These are phyloP conservation scores for Macrophomina phaseolina DNA, from an alignment of 2,329 filamentous ascomycete species.

Conservation along the genomic window DNA sequence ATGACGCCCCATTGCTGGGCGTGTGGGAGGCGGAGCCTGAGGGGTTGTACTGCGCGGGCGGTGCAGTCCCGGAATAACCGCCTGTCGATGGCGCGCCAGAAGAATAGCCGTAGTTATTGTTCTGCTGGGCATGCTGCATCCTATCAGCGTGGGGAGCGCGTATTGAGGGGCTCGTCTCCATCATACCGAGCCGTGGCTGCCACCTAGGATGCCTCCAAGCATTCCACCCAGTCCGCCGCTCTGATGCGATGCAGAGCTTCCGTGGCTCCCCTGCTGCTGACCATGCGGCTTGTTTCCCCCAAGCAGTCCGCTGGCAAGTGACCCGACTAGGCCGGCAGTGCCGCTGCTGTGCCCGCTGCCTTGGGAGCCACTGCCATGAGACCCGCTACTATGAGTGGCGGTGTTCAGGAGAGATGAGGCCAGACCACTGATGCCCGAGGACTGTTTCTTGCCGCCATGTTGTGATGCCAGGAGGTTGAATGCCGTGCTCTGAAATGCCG, in stretches of 20 bases:
- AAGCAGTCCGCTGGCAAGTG: slow-evolving; percentile 58
- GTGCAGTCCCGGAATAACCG: slow-evolving; percentile 67
- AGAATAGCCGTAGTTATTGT: slow-evolving; percentile 68
- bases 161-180: not conserved
- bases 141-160: not conserved
- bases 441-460: slow-evolving; percentile 26
- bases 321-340: slow-evolving; percentile 53
- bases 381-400: slow-evolving; percentile 1
- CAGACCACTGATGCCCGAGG: slow-evolving; percentile 26
- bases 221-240: slow-evolving; percentile 37
- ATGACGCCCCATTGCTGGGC: slow-evolving; percentile 14
- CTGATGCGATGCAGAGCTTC: slow-evolving; percentile 27
- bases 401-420: slow-evolving; percentile 25
- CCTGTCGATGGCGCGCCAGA: slow-evolving; percentile 57
- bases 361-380: slow-evolving; percentile 19
- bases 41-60: slow-evolving; percentile 61
- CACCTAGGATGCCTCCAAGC: slow-evolving; percentile 44
- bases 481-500: slow-evolving; percentile 19
- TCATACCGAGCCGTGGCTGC: slow-evolving; percentile 41
- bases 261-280: slow-evolving; percentile 44
- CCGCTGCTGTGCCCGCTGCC: slow-evolving; percentile 26
- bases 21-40: slow-evolving; percentile 22
- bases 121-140: slow-evolving; percentile 16
- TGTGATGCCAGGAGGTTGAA: slow-evolving; percentile 26
- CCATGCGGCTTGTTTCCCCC: slow-evolving; percentile 42